Conservation (phyloP, 2,329 filamentous ascomycete species). For the Diaporthe sp. region DNA sequence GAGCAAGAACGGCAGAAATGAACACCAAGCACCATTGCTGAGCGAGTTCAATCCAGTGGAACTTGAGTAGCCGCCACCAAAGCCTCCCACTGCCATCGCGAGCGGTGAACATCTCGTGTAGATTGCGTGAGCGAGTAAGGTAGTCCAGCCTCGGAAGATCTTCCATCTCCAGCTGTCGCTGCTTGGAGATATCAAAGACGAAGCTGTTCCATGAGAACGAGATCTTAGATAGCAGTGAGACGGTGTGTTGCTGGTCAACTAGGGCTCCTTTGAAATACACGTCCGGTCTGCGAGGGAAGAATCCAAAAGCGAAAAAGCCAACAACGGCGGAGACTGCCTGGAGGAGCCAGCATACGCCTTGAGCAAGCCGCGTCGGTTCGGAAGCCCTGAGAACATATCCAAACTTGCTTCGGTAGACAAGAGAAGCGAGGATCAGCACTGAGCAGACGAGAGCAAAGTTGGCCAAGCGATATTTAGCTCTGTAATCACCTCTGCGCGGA, state of each 20-base stretch:
- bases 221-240: constrained; percentile 48
- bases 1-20: constrained; percentile 48
- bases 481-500: constrained; percentile 48
- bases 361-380: constrained; percentile 36
- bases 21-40: constrained; percentile 52
- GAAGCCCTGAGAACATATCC: constrained; percentile 44
- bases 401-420: constrained; percentile 48
- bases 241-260: constrained; percentile 54
- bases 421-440: constrained; percentile 44
- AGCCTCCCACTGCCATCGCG: constrained; percentile 44
- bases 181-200: constrained; percentile 49
- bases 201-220: constrained; percentile 52
- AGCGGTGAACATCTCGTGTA: constrained; percentile 45
- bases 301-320: constrained; percentile 47
- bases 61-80: constrained; percentile 52
- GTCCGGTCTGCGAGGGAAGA: constrained; percentile 52
- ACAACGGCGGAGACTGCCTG: constrained; percentile 46
- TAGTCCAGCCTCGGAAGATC: constrained; percentile 52
- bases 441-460: constrained; percentile 48
- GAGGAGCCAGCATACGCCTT: constrained; percentile 47
- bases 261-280: constrained; percentile 49
- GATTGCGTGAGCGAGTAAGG: constrained; percentile 48
- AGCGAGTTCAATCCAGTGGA: constrained; percentile 47
- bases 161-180: constrained; percentile 49
- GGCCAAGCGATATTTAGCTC: constrained; percentile 47